Evolutionary conservation across 768 basidiomycete genomes (phyloP), one percentile per base, ranked within the genome.

Genomic region (Glaciozyma antarctica): DNA sequence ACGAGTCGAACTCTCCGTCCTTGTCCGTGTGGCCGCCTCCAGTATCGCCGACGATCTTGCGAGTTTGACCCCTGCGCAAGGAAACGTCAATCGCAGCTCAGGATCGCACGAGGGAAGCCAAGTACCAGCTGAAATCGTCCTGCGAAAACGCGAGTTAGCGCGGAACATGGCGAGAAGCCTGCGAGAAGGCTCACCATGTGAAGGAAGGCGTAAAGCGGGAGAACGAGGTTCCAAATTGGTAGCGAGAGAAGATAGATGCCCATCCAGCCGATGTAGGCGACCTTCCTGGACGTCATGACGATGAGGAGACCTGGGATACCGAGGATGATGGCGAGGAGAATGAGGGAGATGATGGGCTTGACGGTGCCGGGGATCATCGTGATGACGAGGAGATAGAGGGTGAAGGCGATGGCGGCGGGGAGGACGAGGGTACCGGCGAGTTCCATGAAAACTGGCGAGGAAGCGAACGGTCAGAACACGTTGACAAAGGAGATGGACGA

Each of bases 401-500:
- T 98, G 81, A 99, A 98, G 47, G 89, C 84, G 79, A 98, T 98
- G 68, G 95, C 94, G 48, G 93, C 95, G 26, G 95, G 95, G 28
- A 98, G 81, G 34, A 98, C 94, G 68, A 99, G 82, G 4, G 95
- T 98, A 75, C 94, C 94, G 66, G 88, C 85, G 68, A 99, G 81
- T 76, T 99, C 95, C 93, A 99, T 99, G 76, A 88, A 92, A 44
- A 71, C 69, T 70, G 57, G 3, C 54, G 10, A 43, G n/a, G 30
- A 32, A n/a, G 43, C 8, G 21, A 5, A 12, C 0, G 5, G 43
- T 65, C 19, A 61, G 64, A 2, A 51, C 60, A 2, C 4, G 32
- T 24, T 21, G 26, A 8, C 30, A 44, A 53, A 21, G 26, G 44
- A 12, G 52, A 16, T 2, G 15, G 16, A 5, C 2, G 6, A 38